Evolutionary conservation across 1,284 basidiomycete genomes (phyloP).

Genomic region (Earliella scabrosa): DNA sequence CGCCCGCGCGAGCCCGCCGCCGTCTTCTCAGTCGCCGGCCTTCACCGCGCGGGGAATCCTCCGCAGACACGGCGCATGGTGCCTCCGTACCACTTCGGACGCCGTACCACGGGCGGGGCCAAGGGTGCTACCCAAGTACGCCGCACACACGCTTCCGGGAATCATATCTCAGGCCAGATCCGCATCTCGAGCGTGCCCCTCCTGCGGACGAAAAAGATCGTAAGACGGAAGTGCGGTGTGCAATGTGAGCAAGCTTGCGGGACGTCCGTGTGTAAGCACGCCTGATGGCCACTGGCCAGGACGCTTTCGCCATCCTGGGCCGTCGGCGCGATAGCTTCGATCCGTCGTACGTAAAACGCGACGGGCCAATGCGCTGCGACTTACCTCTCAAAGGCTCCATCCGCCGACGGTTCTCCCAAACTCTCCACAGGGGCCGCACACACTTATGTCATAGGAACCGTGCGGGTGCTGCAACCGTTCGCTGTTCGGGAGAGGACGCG

Average conservation of each 20-base stretch:
- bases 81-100: no score
- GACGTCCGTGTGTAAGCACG: background rate
- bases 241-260: background rate
- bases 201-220: background rate
- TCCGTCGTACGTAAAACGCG: slow-evolving; percentile 14
- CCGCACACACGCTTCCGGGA: slow-evolving; percentile 12
- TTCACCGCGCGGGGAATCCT: no score
- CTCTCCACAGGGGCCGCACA: background rate
- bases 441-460: slow-evolving; percentile 2
- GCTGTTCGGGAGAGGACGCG: background rate
- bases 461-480: background rate
- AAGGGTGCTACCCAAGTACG: background rate
- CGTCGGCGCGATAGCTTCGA: no score
- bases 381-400: slow-evolving; percentile 12
- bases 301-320: no score
- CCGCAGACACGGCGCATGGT: no score
- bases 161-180: slow-evolving; percentile 15
- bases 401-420: slow-evolving; percentile 1
- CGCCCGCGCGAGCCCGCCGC: no score
- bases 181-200: slow-evolving; percentile 5
- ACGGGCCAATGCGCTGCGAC: slow-evolving; percentile 3
- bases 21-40: no score
- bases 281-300: background rate
- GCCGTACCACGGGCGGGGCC: no score
- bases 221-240: background rate